Conservation (phyloP, 345 rosid species). For the Citrus mangshanensis region DNA sequence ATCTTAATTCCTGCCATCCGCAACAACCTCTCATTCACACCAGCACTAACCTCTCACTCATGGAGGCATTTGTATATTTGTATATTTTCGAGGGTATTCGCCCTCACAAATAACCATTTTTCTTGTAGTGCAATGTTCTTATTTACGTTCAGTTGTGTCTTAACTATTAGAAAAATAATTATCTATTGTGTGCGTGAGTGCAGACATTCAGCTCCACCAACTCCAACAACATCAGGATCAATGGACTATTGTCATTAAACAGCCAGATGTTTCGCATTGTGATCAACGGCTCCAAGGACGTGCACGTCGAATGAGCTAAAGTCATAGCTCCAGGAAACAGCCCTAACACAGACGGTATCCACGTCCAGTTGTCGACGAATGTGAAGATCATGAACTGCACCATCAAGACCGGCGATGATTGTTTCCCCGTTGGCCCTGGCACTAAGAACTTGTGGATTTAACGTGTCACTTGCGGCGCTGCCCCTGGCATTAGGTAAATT, state of each 20-base stretch:
- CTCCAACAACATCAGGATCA: slow-evolving; percentile 22
- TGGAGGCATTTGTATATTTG: no score
- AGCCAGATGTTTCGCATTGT: slow-evolving; percentile 29
- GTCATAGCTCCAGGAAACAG: slow-evolving; percentile 14
- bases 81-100: no score
- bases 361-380: slow-evolving; percentile 20
- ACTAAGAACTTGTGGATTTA: slow-evolving; percentile 21
- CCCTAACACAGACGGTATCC: slow-evolving; percentile 33
- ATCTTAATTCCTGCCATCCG: no score
- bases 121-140: no score
- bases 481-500: slow-evolving; percentile 11
- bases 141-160: no score
- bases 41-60: no score
- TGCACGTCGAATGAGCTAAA: slow-evolving; percentile 7
- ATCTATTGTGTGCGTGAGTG: not conserved
- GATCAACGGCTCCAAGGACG: slow-evolving; percentile 21
- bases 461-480: slow-evolving; percentile 30
- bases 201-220: slow-evolving; percentile 24
- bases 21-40: no score
- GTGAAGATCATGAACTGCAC: slow-evolving; percentile 4
- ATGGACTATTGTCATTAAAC: slow-evolving; percentile 17
- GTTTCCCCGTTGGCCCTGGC: slow-evolving; percentile 31
- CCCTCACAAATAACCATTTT: no score
- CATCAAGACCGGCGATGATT: slow-evolving; percentile 31
- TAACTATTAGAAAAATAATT: no score